phyloP scores from a whole-genome alignment of 148 eudicot species.

The Camellia lanceoleosa region DNA sequence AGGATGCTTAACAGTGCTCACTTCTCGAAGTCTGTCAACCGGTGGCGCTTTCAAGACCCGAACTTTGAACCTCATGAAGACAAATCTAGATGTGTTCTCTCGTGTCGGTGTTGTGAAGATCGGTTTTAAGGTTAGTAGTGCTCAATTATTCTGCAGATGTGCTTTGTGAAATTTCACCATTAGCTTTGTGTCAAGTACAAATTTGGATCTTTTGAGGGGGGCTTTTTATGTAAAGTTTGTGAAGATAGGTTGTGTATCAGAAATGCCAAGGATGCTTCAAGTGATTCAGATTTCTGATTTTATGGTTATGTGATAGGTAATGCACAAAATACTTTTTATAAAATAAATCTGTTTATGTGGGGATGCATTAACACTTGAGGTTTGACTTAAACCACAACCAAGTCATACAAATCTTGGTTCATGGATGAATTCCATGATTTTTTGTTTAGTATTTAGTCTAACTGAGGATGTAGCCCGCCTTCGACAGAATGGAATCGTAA shows the following conservation, averaged over 20 bases:
- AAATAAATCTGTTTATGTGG: no score
- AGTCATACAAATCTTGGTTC: no score
- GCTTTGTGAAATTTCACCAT: no score
- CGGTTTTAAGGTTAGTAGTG: not conserved
- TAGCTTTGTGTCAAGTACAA: not conserved
- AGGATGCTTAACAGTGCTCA: constrained; percentile 25
- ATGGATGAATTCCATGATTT: no score
- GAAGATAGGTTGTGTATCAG: not conserved
- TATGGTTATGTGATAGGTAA: no score
- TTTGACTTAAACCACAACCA: no score
- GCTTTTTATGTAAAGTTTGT: not conserved
- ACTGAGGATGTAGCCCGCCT: no score
- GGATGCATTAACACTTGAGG: no score
- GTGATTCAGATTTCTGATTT: not conserved
- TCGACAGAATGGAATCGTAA: no score
- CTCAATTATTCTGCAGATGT: no score
- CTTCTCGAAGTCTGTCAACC: constrained; percentile 30
- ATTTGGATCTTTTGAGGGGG: not conserved
- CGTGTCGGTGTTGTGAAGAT: not conserved
- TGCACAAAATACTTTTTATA: no score
- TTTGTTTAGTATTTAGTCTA: no score
- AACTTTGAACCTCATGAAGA: not conserved
- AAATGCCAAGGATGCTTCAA: not conserved
- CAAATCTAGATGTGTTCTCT: not conserved
- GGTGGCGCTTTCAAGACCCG: not conserved